Percentiles rank a stretch among this genome's conserved stretches.
Evolutionary conservation across 495 filamentous ascomycete species (phyloP).

Genomic region (Penicillium goetzii): DNA sequence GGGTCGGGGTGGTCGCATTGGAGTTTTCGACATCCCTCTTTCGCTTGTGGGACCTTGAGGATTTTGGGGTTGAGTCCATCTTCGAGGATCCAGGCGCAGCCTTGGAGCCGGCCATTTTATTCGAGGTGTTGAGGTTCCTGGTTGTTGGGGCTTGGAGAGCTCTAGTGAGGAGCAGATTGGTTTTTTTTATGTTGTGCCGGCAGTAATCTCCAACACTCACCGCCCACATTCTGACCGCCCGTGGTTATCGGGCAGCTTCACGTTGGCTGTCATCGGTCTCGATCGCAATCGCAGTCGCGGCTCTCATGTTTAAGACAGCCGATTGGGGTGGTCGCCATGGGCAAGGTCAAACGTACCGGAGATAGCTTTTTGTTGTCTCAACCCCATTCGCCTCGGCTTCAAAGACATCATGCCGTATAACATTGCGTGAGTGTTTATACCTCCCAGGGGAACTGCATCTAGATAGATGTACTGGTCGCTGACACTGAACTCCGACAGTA

Average conservation of each 20-base stretch:
- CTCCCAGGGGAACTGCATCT: not conserved
- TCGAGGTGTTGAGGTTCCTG: conserved; percentile 6
- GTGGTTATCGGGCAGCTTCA: conserved; percentile 1
- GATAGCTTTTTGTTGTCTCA: conserved; percentile 11
- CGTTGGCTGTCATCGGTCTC: not conserved
- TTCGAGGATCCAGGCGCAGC: conserved; percentile 22
- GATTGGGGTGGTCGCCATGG: conserved; percentile 25
- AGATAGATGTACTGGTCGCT: not conserved
- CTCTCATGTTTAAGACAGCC: not conserved
- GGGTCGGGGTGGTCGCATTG: conserved; percentile 38
- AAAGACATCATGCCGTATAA: conserved; percentile 64
- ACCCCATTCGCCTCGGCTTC: conserved; percentile 11
- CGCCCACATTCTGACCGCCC: conserved; percentile 18
- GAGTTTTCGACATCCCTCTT: conserved; percentile 43
- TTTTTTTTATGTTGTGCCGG: conserved; percentile 30
- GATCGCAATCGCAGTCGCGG: not conserved
- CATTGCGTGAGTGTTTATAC: conserved; percentile 62
- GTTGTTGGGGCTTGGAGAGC: conserved; percentile 9
- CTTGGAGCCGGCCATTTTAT: conserved; percentile 36
- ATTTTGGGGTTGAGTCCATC: conserved; percentile 25
- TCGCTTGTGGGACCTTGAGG: conserved; percentile 40
- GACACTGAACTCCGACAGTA: conserved; percentile 47
- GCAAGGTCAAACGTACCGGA: conserved; percentile 8
- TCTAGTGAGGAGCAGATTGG: conserved; percentile 21
- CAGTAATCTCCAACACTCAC: conserved; percentile 5